Percentiles rank a stretch among this genome's conserved stretches.
Evolutionary conservation across 495 filamentous ascomycete genomes (phyloP).

Genomic region (Poronia punctata): DNA sequence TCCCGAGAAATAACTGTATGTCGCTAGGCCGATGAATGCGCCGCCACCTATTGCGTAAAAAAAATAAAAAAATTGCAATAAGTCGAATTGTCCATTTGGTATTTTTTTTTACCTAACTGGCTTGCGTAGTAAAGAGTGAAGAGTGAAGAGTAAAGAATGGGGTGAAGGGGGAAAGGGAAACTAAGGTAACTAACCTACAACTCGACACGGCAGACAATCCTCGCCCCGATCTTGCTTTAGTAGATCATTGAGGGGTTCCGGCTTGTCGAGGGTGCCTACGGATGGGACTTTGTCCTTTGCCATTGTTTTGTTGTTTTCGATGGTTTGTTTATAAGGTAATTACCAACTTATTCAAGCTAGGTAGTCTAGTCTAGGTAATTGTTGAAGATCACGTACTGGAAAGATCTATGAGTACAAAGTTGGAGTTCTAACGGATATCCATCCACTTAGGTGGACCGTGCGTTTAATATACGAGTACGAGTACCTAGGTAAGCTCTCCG

Average conservation of each 20-base stretch:
- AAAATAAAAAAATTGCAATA: no score
- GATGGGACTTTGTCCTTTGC: constrained; percentile 33
- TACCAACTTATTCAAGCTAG: no score
- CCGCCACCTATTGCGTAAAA: constrained; percentile 65
- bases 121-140: no score
- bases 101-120: background rate
- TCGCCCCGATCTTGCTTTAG: constrained; percentile 57
- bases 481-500: no score
- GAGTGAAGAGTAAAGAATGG: no score
- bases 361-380: no score
- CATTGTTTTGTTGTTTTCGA: constrained; percentile 32
- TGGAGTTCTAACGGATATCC: no score
- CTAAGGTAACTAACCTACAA: constrained; percentile 50
- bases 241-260: constrained; percentile 44
- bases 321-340: no score
- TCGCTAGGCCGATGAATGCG: constrained; percentile 83
- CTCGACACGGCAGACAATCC: constrained; percentile 62
- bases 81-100: constrained; percentile 1
- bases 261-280: constrained; percentile 38
- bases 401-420: no score
- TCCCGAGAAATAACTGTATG: constrained; percentile 80
- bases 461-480: no score
- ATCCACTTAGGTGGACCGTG: no score
- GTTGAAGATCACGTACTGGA: no score
- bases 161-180: constrained; percentile 1